Conservation (phyloP, 2,329 filamentous ascomycete genomes). For the Neodidymelliopsis sp. region DNA sequence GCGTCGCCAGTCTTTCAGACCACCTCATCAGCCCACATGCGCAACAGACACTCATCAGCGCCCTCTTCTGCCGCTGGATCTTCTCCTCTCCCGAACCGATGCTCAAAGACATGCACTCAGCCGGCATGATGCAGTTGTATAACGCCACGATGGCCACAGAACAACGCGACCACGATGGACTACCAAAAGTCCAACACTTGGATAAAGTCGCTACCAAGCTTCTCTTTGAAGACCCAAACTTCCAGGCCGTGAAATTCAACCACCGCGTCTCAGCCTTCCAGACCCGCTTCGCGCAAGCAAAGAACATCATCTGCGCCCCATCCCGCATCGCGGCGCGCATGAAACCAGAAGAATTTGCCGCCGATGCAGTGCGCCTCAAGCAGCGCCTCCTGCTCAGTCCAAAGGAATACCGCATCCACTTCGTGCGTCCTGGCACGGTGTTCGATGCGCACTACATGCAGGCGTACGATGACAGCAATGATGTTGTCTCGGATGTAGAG, state of each 20-base stretch:
- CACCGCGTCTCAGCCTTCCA: not conserved
- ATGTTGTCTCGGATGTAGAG: not conserved
- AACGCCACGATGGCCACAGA: not conserved
- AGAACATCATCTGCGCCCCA: not conserved
- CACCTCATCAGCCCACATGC: constrained; percentile 10
- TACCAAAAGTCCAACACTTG: constrained; percentile 5
- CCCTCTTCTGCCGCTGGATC: constrained; percentile 18
- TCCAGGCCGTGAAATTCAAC: not conserved
- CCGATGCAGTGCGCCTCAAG: constrained; percentile 15
- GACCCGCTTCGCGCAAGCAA: not conserved
- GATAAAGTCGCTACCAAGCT: constrained; percentile 11
- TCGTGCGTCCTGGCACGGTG: constrained; percentile 2
- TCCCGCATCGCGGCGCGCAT: not conserved
- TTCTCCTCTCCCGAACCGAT: constrained; percentile 11
- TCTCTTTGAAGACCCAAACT: constrained; percentile 12
- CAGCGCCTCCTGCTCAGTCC: constrained; percentile 18
- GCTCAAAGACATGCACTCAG: constrained; percentile 8
- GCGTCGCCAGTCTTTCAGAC: not conserved
- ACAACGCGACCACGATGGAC: not conserved
- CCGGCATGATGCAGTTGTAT: constrained; percentile 4
- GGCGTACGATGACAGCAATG: constrained; percentile 5
- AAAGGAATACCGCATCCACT: constrained; percentile 18
- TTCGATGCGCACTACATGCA: constrained; percentile 23
- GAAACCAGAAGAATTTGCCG: not conserved
- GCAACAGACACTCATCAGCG: constrained; percentile 15